Conservation (phyloP, 768 basidiomycete species). For the Tricholoma furcatifolium region DNA sequence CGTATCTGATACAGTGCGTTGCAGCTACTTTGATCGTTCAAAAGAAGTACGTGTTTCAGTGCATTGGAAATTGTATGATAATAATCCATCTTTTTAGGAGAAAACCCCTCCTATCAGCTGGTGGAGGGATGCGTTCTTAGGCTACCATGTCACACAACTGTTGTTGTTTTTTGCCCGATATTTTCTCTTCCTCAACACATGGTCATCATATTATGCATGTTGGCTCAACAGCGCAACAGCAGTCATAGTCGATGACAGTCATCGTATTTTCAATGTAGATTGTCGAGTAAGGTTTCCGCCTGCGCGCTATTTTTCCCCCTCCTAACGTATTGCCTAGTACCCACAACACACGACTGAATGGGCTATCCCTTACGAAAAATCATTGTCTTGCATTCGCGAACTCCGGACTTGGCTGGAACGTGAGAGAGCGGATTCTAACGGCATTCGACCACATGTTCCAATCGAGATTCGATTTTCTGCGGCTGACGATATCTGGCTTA, state of each 20-base stretch:
- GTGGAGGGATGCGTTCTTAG: slow-evolving; percentile 72
- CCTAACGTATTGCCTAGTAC: slow-evolving; percentile 47
- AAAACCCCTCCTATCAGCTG: slow-evolving; percentile 52
- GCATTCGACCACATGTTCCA: slow-evolving; percentile 87
- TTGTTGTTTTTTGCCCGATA: slow-evolving; percentile 77
- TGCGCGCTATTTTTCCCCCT: background rate
- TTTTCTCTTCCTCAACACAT: slow-evolving; percentile 58
- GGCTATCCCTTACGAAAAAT: slow-evolving; percentile 76
- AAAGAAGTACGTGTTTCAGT: slow-evolving; percentile 52
- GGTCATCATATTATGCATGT: slow-evolving; percentile 60
- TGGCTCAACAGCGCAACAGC: slow-evolving; percentile 63
- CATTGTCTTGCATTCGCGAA: slow-evolving; percentile 66
- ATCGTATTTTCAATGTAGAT: slow-evolving; percentile 89
- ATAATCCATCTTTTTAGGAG: slow-evolving; percentile 37
- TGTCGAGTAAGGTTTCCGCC: slow-evolving; percentile 63
- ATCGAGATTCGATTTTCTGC: slow-evolving; percentile 90
- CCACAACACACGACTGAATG: slow-evolving; percentile 95
- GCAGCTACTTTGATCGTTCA: slow-evolving; percentile 75
- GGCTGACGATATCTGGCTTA: slow-evolving; percentile 91
- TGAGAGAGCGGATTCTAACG: slow-evolving; percentile 66
- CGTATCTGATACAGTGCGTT: slow-evolving; percentile 65
- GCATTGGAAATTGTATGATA: slow-evolving; percentile 2
- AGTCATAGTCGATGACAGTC: slow-evolving; percentile 72
- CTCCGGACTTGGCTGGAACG: slow-evolving; percentile 68
- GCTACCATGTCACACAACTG: slow-evolving; percentile 80